phyloP scores from a whole-genome alignment of 192 early-diverging fungal species.

The Funneliformis geosporum region DNA sequence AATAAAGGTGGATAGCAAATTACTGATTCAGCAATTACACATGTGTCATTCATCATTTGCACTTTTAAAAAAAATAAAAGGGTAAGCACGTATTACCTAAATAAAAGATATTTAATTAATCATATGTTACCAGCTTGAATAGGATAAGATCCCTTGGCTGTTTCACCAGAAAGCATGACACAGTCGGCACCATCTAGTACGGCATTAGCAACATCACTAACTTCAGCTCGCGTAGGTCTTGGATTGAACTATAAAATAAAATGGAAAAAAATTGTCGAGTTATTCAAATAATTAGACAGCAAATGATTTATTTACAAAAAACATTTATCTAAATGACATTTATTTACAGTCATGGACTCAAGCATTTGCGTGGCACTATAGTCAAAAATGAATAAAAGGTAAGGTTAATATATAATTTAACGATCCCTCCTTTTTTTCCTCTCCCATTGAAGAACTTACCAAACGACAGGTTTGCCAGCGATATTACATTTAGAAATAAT shows the following conservation, averaged over 20 bases:
- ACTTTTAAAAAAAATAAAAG: conserved; percentile 43
- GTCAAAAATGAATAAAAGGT: not conserved
- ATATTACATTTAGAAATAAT: conserved; percentile 98
- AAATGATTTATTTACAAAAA: conserved; percentile 25
- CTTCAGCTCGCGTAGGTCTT: conserved; percentile 98
- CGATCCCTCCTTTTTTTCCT: too few species aligned
- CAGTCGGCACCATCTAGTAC: conserved; percentile 97
- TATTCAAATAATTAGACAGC: not conserved
- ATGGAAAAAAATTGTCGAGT: not conserved
- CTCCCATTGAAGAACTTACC: conserved; percentile 40
- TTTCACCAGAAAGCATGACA: conserved; percentile 99
- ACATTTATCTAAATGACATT: not conserved
- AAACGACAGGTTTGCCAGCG: conserved; percentile 94
- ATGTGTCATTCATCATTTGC: conserved; percentile 92
- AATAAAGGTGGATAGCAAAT: conserved; percentile 95
- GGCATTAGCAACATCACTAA: conserved; percentile 98
- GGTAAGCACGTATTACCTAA: not conserved
- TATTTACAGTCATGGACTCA: conserved; percentile 83
- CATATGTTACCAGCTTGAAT: conserved; percentile 58
- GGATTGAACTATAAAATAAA: conserved; percentile 70
- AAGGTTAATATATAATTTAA: not conserved
- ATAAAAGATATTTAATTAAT: not conserved
- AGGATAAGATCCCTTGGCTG: conserved; percentile 94
- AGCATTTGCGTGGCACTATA: conserved; percentile 96
- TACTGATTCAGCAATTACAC: conserved; percentile 88